phyloP scores from a whole-genome alignment of 495 filamentous ascomycete species.

The Xylaria palmicola region DNA sequence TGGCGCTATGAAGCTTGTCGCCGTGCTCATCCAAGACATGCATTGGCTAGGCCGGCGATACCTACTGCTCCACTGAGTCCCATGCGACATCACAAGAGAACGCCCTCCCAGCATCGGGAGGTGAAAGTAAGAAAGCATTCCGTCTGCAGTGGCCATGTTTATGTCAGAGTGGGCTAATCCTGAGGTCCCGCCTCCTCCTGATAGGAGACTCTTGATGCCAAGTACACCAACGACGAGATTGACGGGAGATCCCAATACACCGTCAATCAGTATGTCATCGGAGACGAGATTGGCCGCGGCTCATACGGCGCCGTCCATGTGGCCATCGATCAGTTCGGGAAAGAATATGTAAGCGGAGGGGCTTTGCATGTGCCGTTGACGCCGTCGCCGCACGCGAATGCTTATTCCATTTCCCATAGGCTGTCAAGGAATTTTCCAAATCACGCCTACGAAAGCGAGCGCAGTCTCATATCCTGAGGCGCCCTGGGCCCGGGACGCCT shows the following conservation, averaged over 20 bases:
- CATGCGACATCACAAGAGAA: constrained; percentile 71
- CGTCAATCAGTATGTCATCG: constrained; percentile 93
- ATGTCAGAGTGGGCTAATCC: neutral
- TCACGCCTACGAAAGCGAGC: constrained; percentile 85
- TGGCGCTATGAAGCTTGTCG: no score
- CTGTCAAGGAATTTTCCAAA: constrained; percentile 98
- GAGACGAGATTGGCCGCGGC: constrained; percentile 91
- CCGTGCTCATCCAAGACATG: no score
- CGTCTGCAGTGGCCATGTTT: constrained; percentile 16
- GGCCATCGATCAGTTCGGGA: constrained; percentile 84
- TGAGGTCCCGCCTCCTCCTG: constrained; percentile 14
- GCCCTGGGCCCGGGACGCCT: constrained; percentile 24
- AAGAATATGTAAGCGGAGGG: constrained; percentile 75
- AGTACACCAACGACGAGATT: constrained; percentile 80
- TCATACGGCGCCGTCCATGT: constrained; percentile 95
- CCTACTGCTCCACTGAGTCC: constrained; percentile 56
- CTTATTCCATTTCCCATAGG: constrained; percentile 51
- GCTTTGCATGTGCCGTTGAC: neutral
- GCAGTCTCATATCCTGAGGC: constrained; percentile 85
- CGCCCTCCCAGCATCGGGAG: constrained; percentile 66
- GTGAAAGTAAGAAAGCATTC: constrained; percentile 57
- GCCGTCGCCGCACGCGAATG: neutral
- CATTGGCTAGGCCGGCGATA: constrained; percentile 37
- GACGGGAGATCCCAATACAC: constrained; percentile 72
- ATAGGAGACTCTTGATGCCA: constrained; percentile 89